Percentiles rank a stretch among this genome's conserved stretches.
Conservation (phyloP, 2,329 filamentous ascomycete species). For the Rosellinia necatrix region DNA sequence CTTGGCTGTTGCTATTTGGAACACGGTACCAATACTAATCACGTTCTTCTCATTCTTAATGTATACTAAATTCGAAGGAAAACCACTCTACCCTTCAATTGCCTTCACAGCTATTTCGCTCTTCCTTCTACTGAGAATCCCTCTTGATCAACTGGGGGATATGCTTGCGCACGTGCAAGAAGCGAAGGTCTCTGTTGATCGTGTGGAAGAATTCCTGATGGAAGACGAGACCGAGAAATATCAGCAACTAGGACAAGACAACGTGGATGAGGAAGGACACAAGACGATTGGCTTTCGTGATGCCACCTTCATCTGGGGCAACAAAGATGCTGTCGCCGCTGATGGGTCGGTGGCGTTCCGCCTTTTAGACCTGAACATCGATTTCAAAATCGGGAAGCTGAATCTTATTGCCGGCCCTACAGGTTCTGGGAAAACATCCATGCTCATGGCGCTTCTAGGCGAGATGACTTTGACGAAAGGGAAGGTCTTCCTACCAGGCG, state of each 20-base stretch:
- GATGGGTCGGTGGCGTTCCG: constrained; percentile 77
- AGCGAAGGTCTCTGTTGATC: constrained; percentile 93
- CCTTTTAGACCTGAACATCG: constrained; percentile 79
- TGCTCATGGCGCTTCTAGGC: constrained; percentile 93
- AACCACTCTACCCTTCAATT: constrained; percentile 86
- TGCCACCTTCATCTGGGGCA: constrained; percentile 88
- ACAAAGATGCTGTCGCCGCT: constrained; percentile 62
- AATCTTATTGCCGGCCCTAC: constrained; percentile 94
- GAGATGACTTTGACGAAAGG: constrained; percentile 91
- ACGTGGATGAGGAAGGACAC: constrained; percentile 69
- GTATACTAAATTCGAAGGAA: constrained; percentile 88
- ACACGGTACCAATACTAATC: constrained; percentile 91
- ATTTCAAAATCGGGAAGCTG: constrained; percentile 82
- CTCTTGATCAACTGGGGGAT: constrained; percentile 92
- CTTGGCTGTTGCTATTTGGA: constrained; percentile 91
- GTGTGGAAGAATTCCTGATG: constrained; percentile 89
- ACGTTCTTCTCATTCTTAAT: constrained; percentile 95
- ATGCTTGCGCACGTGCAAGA: constrained; percentile 99
- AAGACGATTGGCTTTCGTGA: constrained; percentile 82
- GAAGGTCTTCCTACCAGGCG: constrained; percentile 82
- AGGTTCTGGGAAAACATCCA: constrained; percentile 91
- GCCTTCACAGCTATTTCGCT: constrained; percentile 96
- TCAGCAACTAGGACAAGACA: constrained; percentile 74
- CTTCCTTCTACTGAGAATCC: constrained; percentile 90
- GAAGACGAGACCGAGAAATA: constrained; percentile 98